phyloP scores from a whole-genome alignment of 2,329 filamentous ascomycete species.

The Erysiphe pulchra region DNA sequence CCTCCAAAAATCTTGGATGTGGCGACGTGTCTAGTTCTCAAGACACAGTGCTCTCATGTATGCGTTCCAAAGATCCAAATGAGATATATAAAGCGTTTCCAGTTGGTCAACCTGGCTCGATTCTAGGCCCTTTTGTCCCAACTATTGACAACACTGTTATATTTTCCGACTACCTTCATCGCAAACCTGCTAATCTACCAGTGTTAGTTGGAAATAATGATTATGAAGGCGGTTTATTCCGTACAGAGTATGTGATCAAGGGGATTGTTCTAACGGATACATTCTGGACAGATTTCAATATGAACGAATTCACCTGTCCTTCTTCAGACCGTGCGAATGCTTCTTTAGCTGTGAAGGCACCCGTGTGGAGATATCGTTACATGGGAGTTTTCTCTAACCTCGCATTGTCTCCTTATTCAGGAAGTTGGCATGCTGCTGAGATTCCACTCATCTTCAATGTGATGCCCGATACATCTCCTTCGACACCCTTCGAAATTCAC shows the following conservation, averaged over 20 bases:
- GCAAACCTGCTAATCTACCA: slow-evolving; percentile 7
- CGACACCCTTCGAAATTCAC: slow-evolving; percentile 10
- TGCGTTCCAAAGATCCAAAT: slow-evolving; percentile 6
- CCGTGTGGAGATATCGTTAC: slow-evolving; percentile 17
- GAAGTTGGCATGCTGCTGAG: slow-evolving; percentile 15
- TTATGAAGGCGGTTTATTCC: slow-evolving; percentile 14
- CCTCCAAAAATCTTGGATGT: slow-evolving; percentile 9
- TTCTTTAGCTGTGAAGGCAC: slow-evolving; percentile 8
- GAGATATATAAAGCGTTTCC: slow-evolving; percentile 7
- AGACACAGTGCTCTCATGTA: slow-evolving; percentile 8
- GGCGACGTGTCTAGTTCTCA: slow-evolving; percentile 7
- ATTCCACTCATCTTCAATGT: slow-evolving; percentile 14
- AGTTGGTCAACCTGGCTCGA: not conserved
- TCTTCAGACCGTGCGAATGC: slow-evolving; percentile 9
- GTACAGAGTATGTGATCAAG: slow-evolving; percentile 6
- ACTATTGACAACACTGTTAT: slow-evolving; percentile 10
- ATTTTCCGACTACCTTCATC: slow-evolving; percentile 10
- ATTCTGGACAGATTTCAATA: slow-evolving; percentile 11
- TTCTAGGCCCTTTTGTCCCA: slow-evolving; percentile 8
- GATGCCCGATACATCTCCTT: slow-evolving; percentile 3
- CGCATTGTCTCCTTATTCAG: slow-evolving; percentile 10
- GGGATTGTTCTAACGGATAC: slow-evolving; percentile 6
- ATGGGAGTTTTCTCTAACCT: slow-evolving; percentile 16
- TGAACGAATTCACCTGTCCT: slow-evolving; percentile 14
- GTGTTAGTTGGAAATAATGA: slow-evolving; percentile 14